Conservation (phyloP, 305 asterid species). For the Rubia tinctorum region DNA sequence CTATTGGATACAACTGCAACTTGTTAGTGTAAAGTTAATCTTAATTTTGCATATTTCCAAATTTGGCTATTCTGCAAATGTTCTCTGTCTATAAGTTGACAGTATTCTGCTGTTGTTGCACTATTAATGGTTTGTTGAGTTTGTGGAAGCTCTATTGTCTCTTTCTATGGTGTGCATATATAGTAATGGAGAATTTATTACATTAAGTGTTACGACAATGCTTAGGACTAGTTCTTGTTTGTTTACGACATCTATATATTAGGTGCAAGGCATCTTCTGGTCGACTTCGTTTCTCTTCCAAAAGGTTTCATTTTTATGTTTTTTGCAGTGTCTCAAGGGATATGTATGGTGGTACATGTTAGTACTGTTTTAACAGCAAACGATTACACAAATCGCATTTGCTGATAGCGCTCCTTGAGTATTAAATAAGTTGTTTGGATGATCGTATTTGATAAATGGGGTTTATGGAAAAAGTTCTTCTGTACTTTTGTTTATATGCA, state of each 20-base stretch:
- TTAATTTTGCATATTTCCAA: too few species aligned
- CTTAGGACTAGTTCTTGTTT: neutral
- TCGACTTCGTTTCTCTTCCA: neutral
- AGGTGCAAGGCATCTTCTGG: neutral
- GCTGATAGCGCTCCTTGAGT: neutral
- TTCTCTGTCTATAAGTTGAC: too few species aligned
- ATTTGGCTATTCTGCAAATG: too few species aligned
- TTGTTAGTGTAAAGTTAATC: too few species aligned
- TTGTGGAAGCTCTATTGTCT: too few species aligned
- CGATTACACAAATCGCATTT: constrained; percentile 7
- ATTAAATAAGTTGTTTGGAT: neutral
- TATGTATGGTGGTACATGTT: too few species aligned
- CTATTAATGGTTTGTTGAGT: too few species aligned
- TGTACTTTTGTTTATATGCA: neutral
- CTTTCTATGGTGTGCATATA: too few species aligned
- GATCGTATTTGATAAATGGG: neutral
- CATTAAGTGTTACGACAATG: too few species aligned
- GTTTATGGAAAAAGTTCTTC: neutral
- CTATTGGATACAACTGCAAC: too few species aligned
- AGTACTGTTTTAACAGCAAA: neutral
- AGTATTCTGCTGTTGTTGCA: too few species aligned
- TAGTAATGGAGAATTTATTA: too few species aligned
- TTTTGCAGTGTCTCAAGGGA: neutral
- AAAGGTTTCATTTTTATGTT: neutral
- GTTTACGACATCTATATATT: neutral